These are phyloP conservation scores for Didymella glomerata DNA, from an alignment of 2,329 filamentous ascomycete species.

Conservation along the genomic window DNA sequence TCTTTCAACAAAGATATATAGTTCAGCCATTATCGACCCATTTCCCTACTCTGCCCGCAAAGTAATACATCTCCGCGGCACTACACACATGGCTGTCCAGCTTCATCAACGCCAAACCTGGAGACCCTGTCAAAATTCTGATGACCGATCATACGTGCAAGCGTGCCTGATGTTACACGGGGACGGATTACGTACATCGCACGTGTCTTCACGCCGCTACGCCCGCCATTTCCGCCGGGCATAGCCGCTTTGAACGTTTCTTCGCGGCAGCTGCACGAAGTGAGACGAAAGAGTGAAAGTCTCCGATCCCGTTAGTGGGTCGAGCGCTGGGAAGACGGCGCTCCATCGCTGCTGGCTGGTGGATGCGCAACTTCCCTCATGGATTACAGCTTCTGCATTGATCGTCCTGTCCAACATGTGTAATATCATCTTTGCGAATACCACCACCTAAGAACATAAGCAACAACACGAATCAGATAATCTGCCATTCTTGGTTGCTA, in stretches of 20 bases:
- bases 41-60: constrained; percentile 15
- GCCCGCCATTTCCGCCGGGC: constrained; percentile 5
- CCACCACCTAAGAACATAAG: constrained; percentile 4
- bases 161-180: constrained; percentile 13
- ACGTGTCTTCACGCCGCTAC: constrained; percentile 16
- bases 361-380: constrained; percentile 1
- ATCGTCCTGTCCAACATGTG: constrained; percentile 2
- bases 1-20: constrained; percentile 15
- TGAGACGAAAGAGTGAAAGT: constrained; percentile 16
- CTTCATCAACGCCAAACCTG: constrained; percentile 1
- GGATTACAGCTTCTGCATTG: background rate
- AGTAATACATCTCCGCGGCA: constrained; percentile 21
- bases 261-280: constrained; percentile 3
- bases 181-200: constrained; percentile 16
- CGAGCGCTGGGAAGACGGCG: background rate
- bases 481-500: background rate
- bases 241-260: constrained; percentile 2
- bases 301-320: constrained; percentile 8
- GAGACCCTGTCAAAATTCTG: constrained; percentile 5
- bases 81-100: background rate
- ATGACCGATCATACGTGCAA: constrained; percentile 15
- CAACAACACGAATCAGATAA: background rate
- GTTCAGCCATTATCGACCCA: constrained; percentile 1
- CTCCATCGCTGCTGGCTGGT: background rate
- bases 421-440: constrained; percentile 1